Evolutionary conservation across 352 stramenopile genomes (phyloP), one percentile per base, ranked within the genome.

Genomic region (Globisporangium splendens): DNA sequence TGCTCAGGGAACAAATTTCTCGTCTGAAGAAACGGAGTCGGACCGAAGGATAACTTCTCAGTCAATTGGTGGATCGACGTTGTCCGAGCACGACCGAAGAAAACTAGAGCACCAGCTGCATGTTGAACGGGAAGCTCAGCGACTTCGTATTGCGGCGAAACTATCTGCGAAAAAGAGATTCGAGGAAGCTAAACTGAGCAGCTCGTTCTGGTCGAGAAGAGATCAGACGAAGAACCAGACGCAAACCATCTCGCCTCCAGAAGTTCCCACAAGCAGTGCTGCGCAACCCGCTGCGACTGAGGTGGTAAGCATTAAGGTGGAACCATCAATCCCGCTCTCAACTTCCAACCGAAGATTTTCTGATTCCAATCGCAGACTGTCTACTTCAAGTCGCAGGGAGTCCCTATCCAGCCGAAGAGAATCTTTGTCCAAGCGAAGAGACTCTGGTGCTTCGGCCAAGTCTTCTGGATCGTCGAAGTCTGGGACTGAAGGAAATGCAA

Each of bases 131-230:
- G 79, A 93, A 60, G 79, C 77, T 4, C 68, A 89, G 48, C 71
- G 79, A 14, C 62, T 95, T 56, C 77, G 85, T 43, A 57, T 86
- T 38, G 73, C 79, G 38, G 72, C 79, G 8, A 89, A 86, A 46
- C 60, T 87, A 50, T 91, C 81, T 1, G 85, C 83, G 0, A 77
- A 88, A 46, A 91, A 92, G 56, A 69, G 83, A 2, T 74, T 92
- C 39, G 83, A 93, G 66, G 73, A 89, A 66, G 79, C 83, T 5
- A 90, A 86, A 60, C 73, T 76, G n/a, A 88, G 63, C 22, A 82
- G 73, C 33, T 58, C 70, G 1, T 86, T 87, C 48, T 88, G 78
- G 77, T 66, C 74, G 15, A 86, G 88, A 61, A 63, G 77, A 17
- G 76, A 89, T 24, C 63, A 85, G 20, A 35, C 70, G 14, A 88